A percentile compares a stretch with the other conserved stretches of the same genome.
These are phyloP conservation scores for Pythium biforme DNA, from an alignment of 352 stramenopile species.

Conservation along the genomic window DNA sequence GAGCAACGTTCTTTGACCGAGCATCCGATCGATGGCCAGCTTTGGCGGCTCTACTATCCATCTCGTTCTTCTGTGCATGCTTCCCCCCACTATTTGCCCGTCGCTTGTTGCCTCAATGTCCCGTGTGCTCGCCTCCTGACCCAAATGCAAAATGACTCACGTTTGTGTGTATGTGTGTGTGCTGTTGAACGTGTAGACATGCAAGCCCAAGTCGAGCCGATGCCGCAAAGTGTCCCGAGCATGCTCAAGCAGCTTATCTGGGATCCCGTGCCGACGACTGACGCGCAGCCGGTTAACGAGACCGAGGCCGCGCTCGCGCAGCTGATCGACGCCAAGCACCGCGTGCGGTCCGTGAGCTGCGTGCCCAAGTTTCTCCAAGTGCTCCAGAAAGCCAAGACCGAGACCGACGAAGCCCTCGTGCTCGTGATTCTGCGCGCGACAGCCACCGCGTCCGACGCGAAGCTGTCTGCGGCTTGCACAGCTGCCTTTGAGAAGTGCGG, in stretches of 20 bases:
- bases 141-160: background rate
- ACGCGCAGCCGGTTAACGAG: slow-evolving; percentile 33
- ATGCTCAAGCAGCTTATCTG: slow-evolving; percentile 37
- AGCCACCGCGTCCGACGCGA: slow-evolving; percentile 47
- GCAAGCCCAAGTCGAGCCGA: slow-evolving; percentile 20
- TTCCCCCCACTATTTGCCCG: background rate
- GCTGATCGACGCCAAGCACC: slow-evolving; percentile 59
- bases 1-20: too few relatives aligned
- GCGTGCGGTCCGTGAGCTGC: slow-evolving; percentile 46
- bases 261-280: slow-evolving; percentile 13
- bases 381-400: slow-evolving; percentile 56
- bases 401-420: slow-evolving; percentile 67
- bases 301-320: slow-evolving; percentile 48
- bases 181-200: slow-evolving; percentile 8
- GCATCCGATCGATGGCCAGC: too few relatives aligned
- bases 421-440: slow-evolving; percentile 73
- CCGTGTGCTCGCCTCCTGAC: slow-evolving; percentile 6
- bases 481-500: slow-evolving; percentile 67
- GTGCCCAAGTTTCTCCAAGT: slow-evolving; percentile 61
- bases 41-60: too few relatives aligned
- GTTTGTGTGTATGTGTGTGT: background rate
- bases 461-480: slow-evolving; percentile 60
- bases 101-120: too few relatives aligned
- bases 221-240: slow-evolving; percentile 13
- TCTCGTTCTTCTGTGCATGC: too few relatives aligned